Conservation (phyloP, 345 rosid species). For the Eucalyptus marginata region DNA sequence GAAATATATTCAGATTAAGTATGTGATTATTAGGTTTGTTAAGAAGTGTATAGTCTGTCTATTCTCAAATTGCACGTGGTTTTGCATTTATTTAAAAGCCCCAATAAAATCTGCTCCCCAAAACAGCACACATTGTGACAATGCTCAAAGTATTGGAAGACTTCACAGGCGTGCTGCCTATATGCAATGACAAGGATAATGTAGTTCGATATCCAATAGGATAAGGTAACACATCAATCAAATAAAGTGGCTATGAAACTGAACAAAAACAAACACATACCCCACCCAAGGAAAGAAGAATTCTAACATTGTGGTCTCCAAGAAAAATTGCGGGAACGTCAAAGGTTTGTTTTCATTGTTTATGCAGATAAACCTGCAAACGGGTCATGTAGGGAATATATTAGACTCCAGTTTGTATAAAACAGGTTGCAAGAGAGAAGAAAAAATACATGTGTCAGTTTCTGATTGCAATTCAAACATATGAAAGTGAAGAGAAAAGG, state of each 20-base stretch:
- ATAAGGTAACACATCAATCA: neutral
- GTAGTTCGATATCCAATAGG: neutral
- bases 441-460: neutral
- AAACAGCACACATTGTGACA: neutral
- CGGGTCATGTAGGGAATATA: neutral
- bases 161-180: neutral
- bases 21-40: neutral
- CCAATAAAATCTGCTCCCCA: neutral
- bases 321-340: neutral
- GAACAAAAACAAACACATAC: neutral
- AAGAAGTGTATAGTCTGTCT: neutral
- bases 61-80: neutral
- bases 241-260: neutral
- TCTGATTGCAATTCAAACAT: neutral
- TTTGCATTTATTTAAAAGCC: neutral
- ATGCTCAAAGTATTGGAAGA: neutral
- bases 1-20: too few relatives aligned
- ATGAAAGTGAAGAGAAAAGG: neutral
- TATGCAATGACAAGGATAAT: neutral
- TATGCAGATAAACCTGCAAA: neutral
- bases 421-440: neutral
- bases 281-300: neutral
- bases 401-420: neutral
- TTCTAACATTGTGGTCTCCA: neutral
- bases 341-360: neutral